Base-by-base conservation (phyloP, 345 rosid genomes). In the Cochlearia excelsa region DNA sequence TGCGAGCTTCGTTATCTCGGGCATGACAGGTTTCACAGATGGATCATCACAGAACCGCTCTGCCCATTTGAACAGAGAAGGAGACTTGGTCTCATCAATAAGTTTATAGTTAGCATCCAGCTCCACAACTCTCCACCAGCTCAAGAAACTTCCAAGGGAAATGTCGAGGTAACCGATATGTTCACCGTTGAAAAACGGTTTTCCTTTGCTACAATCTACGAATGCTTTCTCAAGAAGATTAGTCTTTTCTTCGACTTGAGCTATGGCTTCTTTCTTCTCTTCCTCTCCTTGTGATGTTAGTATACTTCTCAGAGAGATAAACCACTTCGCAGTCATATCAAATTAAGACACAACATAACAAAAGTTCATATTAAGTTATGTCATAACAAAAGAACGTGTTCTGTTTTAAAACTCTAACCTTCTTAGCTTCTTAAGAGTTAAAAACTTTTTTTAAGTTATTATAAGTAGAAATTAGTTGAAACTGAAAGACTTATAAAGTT, bases 11-110 rank as follows among this genome's bases (percentile, higher is more conserved):
- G 75, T 79, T 1, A 77, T 81, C 29, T 87, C 89, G 1, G 91
- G 96, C 81, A 84, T 61, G 29, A 85, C 74, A 69, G 72, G 84
- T 55, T 77, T 81, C 35, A 87, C 98, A n/a, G 85, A 78, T 1
- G 78, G 71, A 63, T 82, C 71, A 11, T 78, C 57, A 47, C 81
- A 70, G 65, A 90, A 87, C 6, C 54, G 63, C 29, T 79, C 74
- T 1, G 84, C 82, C 96, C 97, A 90, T 39, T 75, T 70, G 42
- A 54, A 26, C 56, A 90, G 67, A 26, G 51, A 69, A 7, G 95
- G 93, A 47, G 82, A 77, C 46, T 72, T 81, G 54, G 74, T 61
- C 30, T 74, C 78, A 43, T 73, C 78, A 3, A 89, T 57, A 42
- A 81, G 63, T 77, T 74, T 69, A 57, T 72, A 26, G 7, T 68